Conservation (phyloP, 2,329 filamentous ascomycete genomes). For the Exophiala xenobiotica region DNA sequence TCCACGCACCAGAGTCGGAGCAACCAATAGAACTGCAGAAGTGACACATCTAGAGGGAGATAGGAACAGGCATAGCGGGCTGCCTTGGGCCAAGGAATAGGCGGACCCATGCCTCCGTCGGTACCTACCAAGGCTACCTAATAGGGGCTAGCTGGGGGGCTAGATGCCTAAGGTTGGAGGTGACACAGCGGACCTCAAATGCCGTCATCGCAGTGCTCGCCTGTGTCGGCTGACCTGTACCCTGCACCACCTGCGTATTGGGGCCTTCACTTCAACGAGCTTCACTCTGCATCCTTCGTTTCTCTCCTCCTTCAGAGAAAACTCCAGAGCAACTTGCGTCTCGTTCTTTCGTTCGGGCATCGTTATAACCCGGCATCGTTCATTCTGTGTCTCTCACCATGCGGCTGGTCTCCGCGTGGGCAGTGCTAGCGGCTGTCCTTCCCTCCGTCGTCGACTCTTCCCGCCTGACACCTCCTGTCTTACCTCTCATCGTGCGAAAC, state of each 20-base stretch:
- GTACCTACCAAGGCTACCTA: no score
- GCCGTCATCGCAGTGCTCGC: conserved; percentile 13
- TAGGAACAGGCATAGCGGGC: conserved; percentile 16
- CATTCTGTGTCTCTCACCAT: conserved; percentile 15
- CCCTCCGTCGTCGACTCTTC: conserved; percentile 22
- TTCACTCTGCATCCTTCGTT: neutral
- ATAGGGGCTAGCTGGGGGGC: no score
- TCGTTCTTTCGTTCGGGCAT: neutral
- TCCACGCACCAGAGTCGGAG: neutral
- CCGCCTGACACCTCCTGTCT: conserved; percentile 54
- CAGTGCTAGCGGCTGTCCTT: conserved; percentile 19
- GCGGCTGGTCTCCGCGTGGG: conserved; percentile 30
- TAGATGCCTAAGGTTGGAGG: neutral
- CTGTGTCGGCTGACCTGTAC: conserved; percentile 17
- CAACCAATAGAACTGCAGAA: conserved; percentile 2
- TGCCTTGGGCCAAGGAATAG: neutral
- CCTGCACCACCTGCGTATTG: conserved; percentile 3
- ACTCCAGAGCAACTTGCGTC: no score
- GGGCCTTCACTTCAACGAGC: neutral
- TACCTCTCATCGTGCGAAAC: conserved; percentile 71
- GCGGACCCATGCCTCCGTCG: no score
- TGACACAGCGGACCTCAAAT: neutral
- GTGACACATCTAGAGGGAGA: conserved; percentile 8
- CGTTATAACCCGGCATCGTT: neutral
- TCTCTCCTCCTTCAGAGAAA: neutral